Evolutionary conservation across 805 yeast species (phyloP).

Genomic region (Zygosaccharomyces siamensis): DNA sequence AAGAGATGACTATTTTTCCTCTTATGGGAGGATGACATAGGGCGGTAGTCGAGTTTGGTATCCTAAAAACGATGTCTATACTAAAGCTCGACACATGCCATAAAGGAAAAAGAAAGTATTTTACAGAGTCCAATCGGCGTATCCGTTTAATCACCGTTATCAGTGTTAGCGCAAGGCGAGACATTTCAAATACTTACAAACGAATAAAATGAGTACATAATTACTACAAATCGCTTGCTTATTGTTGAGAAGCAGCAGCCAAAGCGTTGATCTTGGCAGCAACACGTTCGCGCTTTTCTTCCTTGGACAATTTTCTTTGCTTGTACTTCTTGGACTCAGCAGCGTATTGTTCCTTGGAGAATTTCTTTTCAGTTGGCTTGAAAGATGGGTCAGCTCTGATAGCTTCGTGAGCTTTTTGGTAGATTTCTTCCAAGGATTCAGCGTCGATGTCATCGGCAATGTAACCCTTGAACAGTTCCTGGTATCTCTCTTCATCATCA

Average conservation of each 20-base stretch:
- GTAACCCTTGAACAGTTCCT: constrained; percentile 92
- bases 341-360: constrained; percentile 97
- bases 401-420: constrained; percentile 88
- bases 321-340: constrained; percentile 92
- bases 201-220: background rate
- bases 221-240: background rate
- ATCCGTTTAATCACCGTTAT: background rate
- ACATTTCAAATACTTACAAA: background rate
- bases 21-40: constrained; percentile 21
- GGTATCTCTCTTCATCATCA: constrained; percentile 99
- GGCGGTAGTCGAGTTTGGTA: background rate
- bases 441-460: constrained; percentile 96
- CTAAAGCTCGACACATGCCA: background rate
- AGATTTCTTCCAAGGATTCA: constrained; percentile 92
- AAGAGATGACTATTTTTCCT: constrained; percentile 31
- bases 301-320: constrained; percentile 82
- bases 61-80: background rate
- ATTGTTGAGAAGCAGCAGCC: constrained; percentile 38
- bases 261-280: constrained; percentile 92
- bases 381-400: constrained; percentile 94
- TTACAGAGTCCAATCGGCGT: background rate
- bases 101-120: background rate
- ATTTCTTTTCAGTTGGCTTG: constrained; percentile 86
- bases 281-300: constrained; percentile 83
- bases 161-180: background rate